phyloP scores from a whole-genome alignment of 176 grass and related monocot species.

The Tillandsia leiboldiana region DNA sequence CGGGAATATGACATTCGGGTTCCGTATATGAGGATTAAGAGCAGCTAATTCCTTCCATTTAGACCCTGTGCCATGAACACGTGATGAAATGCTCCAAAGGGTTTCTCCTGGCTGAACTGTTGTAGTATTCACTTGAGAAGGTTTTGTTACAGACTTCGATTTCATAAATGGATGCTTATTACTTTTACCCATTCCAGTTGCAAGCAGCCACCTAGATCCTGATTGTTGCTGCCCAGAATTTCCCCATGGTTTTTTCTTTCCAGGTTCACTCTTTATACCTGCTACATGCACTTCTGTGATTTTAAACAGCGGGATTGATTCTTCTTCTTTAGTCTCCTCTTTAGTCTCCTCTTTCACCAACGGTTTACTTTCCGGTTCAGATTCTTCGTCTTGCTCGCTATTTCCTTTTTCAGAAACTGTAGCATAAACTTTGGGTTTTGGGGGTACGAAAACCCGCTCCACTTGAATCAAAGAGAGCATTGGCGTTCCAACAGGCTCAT shows the following conservation, averaged over 20 bases:
- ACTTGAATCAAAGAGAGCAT: slow-evolving; percentile 98
- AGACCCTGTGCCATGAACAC: slow-evolving; percentile 53
- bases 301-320: slow-evolving; percentile 66
- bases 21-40: slow-evolving; percentile 45
- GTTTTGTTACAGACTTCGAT: slow-evolving; percentile 47
- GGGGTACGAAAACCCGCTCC: slow-evolving; percentile 83
- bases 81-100: slow-evolving; percentile 94
- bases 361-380: slow-evolving; percentile 40
- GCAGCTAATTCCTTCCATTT: slow-evolving; percentile 42
- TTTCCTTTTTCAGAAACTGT: slow-evolving; percentile 50
- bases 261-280: slow-evolving; percentile 74
- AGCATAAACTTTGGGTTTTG: slow-evolving; percentile 84
- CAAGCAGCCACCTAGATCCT: slow-evolving; percentile 94
- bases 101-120: slow-evolving; percentile 44
- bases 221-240: slow-evolving; percentile 72
- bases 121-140: slow-evolving; percentile 15
- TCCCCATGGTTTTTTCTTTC: slow-evolving; percentile 64
- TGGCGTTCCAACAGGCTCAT: slow-evolving; percentile 78
- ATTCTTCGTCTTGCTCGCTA: slow-evolving; percentile 47
- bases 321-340: slow-evolving; percentile 41
- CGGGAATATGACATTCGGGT: slow-evolving; percentile 73
- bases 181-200: slow-evolving; percentile 83
- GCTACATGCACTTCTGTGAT: slow-evolving; percentile 89
- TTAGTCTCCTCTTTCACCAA: slow-evolving; percentile 40
- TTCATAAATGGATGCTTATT: slow-evolving; percentile 87